These are phyloP conservation scores for Phragmites australis DNA, from an alignment of 176 grass and related monocot species.

Conservation along the genomic window DNA sequence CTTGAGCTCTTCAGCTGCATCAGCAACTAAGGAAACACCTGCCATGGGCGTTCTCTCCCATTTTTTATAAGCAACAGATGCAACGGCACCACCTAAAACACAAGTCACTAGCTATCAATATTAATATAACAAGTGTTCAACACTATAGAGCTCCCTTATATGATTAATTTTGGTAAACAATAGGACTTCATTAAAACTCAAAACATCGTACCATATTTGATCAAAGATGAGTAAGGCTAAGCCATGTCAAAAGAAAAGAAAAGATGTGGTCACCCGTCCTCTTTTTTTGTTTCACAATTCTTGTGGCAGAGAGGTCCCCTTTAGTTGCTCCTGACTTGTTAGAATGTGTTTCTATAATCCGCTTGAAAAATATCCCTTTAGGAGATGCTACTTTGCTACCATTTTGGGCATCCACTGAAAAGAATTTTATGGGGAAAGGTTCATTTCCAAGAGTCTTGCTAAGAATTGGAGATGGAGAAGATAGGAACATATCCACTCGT, in stretches of 20 bases:
- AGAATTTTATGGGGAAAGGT: slow-evolving; percentile 55
- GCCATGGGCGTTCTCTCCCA: slow-evolving; percentile 97
- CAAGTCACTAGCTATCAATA: slow-evolving; percentile 33
- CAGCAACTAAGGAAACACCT: slow-evolving; percentile 98
- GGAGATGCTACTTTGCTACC: slow-evolving; percentile 59
- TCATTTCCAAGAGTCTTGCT: slow-evolving; percentile 57
- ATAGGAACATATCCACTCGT: slow-evolving; percentile 58
- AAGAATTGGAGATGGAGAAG: slow-evolving; percentile 52
- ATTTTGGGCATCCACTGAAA: slow-evolving; percentile 53
- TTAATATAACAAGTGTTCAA: slow-evolving; percentile 32
- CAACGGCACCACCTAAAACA: slow-evolving; percentile 55
- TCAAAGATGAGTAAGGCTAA: slow-evolving; percentile 26
- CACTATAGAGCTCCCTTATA: slow-evolving; percentile 15
- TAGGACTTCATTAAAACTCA: neutral
- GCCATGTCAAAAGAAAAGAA: slow-evolving; percentile 33
- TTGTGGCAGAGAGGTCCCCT: slow-evolving; percentile 70
- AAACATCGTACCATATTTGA: slow-evolving; percentile 28
- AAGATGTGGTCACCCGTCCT: slow-evolving; percentile 61
- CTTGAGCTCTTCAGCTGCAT: slow-evolving; percentile 96
- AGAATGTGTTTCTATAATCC: slow-evolving; percentile 54
- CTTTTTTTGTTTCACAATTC: slow-evolving; percentile 86
- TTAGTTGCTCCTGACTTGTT: slow-evolving; percentile 53
- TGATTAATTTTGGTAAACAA: neutral
- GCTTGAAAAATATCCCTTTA: slow-evolving; percentile 66
- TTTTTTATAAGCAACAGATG: slow-evolving; percentile 82